Evolutionary conservation across 805 yeast species (phyloP).

Genomic region (Ogataea henricii): DNA sequence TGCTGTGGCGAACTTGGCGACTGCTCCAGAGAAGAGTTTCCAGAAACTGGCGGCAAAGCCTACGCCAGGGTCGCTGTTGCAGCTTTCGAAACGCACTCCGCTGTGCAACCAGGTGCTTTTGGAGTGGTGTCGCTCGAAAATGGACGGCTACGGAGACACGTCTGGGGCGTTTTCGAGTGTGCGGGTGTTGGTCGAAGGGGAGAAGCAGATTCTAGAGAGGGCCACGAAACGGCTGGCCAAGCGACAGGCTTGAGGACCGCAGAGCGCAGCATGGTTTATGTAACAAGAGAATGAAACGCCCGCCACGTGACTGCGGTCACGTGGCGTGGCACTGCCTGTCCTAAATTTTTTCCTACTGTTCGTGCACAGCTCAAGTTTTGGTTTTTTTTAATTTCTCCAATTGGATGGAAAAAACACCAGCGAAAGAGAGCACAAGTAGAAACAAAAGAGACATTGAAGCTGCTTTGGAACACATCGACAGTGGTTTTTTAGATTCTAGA

Average conservation of each 20-base stretch:
- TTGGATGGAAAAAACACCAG: conserved; percentile 15
- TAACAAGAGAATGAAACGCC: too few species aligned
- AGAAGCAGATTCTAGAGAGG: neutral
- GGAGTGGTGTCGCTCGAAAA: conserved; percentile 12
- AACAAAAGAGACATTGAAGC: neutral
- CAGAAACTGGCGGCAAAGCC: conserved; percentile 22
- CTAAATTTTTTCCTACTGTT: neutral
- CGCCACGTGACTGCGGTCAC: conserved; percentile 1
- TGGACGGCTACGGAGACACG: neutral
- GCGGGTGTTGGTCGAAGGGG: neutral
- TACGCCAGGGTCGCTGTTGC: conserved; percentile 6
- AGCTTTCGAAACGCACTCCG: neutral
- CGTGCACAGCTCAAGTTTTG: conserved; percentile 5
- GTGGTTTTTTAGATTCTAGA: neutral
- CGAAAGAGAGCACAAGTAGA: neutral
- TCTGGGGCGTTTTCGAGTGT: neutral
- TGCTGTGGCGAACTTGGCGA: conserved; percentile 41
- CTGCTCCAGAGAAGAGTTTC: conserved; percentile 33
- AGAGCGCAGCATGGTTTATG: neutral
- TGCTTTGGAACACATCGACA: too few species aligned
- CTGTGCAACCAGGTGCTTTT: conserved; percentile 7
- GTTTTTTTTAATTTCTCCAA: conserved; percentile 14
- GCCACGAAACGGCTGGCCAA: neutral
- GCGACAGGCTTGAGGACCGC: neutral
- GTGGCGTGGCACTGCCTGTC: neutral